phyloP scores from a whole-genome alignment of 163 green algal genomes.

The Coccomyxa subellipsoidea region DNA sequence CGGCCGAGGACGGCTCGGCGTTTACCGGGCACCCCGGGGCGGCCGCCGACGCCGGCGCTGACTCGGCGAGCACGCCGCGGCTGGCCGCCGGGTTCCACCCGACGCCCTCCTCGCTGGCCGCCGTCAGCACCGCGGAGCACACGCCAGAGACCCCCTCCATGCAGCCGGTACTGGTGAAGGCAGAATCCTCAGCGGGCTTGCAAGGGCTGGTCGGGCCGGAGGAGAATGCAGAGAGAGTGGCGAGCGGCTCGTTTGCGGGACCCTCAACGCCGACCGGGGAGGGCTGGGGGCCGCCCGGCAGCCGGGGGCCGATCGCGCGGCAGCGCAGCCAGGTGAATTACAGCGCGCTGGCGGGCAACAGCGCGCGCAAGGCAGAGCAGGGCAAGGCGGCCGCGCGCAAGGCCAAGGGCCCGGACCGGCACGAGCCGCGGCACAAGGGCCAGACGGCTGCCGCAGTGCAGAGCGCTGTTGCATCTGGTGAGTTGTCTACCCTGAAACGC shows the following conservation, averaged over 20 bases:
- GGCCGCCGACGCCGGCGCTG: neutral
- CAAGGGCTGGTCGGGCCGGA: constrained; percentile 21
- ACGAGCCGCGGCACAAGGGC: constrained; percentile 15
- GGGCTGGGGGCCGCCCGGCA: neutral
- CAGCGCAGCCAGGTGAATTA: constrained; percentile 46
- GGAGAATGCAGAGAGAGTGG: neutral
- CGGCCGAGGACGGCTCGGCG: constrained; percentile 1
- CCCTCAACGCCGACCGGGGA: neutral
- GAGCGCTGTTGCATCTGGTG: constrained; percentile 32
- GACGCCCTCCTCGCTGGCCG: neutral
- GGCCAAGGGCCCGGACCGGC: constrained; percentile 10
- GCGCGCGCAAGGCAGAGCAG: constrained; percentile 17
- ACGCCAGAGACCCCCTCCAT: neutral
- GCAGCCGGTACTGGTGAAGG: constrained; percentile 1
- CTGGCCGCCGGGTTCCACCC: neutral
- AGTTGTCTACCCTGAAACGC: neutral
- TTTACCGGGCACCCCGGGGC: neutral
- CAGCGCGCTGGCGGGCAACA: constrained; percentile 47
- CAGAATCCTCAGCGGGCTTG: constrained; percentile 5
- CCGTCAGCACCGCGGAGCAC: neutral
- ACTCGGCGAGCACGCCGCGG: neutral
- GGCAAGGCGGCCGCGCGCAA: constrained; percentile 13
- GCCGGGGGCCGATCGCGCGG: constrained; percentile 9
- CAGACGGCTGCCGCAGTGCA: constrained; percentile 30
- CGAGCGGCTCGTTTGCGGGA: neutral